A percentile compares a stretch with the other conserved stretches of the same genome.
Evolutionary conservation across 2,329 filamentous ascomycete genomes (phyloP).

Genomic region (Davidsoniella australis): DNA sequence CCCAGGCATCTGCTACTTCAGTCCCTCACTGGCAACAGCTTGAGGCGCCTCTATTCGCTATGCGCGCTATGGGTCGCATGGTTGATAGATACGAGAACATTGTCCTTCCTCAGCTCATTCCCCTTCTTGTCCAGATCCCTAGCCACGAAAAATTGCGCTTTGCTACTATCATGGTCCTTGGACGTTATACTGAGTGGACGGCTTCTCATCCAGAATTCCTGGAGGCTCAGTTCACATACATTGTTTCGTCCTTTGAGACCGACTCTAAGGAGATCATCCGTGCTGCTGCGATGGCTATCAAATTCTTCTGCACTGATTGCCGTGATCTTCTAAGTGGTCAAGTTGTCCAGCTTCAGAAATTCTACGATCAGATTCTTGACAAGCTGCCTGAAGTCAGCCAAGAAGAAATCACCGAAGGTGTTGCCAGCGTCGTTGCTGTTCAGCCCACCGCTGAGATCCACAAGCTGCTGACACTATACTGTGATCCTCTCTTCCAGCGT

Average conservation of each 20-base stretch:
- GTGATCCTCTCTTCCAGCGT: slow-evolving; percentile 72
- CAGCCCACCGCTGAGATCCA: slow-evolving; percentile 71
- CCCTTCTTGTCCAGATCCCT: slow-evolving; percentile 82
- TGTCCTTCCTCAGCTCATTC: slow-evolving; percentile 81
- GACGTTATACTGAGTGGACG: slow-evolving; percentile 96
- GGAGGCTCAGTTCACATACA: slow-evolving; percentile 85
- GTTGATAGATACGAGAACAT: slow-evolving; percentile 76
- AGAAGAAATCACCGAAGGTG: slow-evolving; percentile 91
- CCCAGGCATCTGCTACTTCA: slow-evolving; percentile 51
- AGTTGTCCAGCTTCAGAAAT: slow-evolving; percentile 71
- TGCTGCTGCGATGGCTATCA: slow-evolving; percentile 83
- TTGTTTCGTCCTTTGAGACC: slow-evolving; percentile 81
- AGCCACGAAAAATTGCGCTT: slow-evolving; percentile 96
- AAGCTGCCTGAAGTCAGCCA: slow-evolving; percentile 73
- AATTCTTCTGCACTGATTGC: slow-evolving; percentile 94
- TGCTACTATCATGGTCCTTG: slow-evolving; percentile 93
- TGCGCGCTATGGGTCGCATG: slow-evolving; percentile 94
- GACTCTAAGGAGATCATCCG: slow-evolving; percentile 79
- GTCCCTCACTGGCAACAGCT: slow-evolving; percentile 95
- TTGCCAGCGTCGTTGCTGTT: slow-evolving; percentile 76
- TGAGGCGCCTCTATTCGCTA: slow-evolving; percentile 84
- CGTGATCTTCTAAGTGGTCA: slow-evolving; percentile 69
- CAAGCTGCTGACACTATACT: slow-evolving; percentile 75
- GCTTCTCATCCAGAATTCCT: slow-evolving; percentile 83
- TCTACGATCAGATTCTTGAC: slow-evolving; percentile 81